Conservation (phyloP, 768 basidiomycete genomes). For the Agrocybe pediades region DNA sequence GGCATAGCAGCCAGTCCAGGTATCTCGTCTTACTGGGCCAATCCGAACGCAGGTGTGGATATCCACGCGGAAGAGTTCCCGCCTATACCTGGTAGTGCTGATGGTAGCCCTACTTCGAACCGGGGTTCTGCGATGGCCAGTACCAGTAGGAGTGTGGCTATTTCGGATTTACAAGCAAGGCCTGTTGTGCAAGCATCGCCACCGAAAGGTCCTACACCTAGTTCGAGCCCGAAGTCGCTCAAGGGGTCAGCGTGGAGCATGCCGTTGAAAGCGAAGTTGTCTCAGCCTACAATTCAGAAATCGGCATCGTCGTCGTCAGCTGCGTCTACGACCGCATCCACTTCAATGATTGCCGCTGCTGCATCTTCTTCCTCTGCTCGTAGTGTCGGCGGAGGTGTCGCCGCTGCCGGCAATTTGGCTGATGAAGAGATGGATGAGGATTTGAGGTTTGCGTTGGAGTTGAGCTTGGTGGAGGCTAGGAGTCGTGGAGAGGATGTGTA, state of each 20-base stretch:
- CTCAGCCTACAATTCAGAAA: conserved; percentile 12
- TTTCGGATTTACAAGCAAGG: too few relatives aligned
- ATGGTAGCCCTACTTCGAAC: conserved; percentile 1
- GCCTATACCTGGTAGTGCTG: conserved; percentile 9
- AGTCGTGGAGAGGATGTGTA: conserved; percentile 34
- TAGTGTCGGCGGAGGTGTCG: conserved; percentile 1
- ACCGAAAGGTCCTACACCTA: neutral
- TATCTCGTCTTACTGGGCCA: neutral
- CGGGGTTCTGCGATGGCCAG: neutral
- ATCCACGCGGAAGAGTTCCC: conserved; percentile 22
- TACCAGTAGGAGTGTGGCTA: too few relatives aligned
- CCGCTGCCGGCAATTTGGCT: neutral
- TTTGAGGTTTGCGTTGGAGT: conserved; percentile 61
- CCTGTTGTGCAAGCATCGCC: neutral
- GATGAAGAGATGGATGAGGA: conserved; percentile 61
- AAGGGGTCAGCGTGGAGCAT: conserved; percentile 40
- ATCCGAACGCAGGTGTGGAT: neutral
- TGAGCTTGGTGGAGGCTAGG: conserved; percentile 72
- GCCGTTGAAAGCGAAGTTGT: conserved; percentile 24
- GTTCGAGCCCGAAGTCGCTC: neutral
- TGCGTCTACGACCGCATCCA: too few relatives aligned
- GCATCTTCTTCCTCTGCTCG: neutral
- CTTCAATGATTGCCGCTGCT: neutral
- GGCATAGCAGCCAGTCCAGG: conserved; percentile 9
- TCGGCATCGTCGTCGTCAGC: conserved; percentile 18